These are phyloP conservation scores for Pyrus hybrid DNA, from an alignment of 331 rosid genomes.

Conservation along the genomic window DNA sequence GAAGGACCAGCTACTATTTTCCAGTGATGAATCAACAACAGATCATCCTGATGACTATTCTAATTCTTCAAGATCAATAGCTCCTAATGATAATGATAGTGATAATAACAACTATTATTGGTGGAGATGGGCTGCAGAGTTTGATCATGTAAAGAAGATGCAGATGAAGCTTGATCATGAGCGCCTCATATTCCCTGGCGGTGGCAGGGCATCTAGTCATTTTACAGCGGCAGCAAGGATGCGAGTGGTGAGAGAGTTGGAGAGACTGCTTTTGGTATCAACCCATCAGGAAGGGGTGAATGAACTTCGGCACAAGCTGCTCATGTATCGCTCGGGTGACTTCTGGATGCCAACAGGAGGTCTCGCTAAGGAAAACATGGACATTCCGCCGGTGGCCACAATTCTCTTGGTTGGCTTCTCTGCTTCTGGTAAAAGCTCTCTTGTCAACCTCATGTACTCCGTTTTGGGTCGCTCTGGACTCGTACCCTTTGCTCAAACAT, in stretches of 20 bases:
- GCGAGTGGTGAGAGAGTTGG: slow-evolving; percentile 31
- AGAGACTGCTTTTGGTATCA: slow-evolving; percentile 30
- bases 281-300: slow-evolving; percentile 14
- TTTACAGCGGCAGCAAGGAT: neutral
- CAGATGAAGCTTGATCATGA: neutral
- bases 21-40: neutral
- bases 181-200: neutral
- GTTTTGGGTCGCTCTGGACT: slow-evolving; percentile 43
- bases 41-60: neutral
- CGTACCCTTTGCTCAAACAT: slow-evolving; percentile 29
- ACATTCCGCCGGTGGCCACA: slow-evolving; percentile 28
- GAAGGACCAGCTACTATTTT: neutral
- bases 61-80: neutral
- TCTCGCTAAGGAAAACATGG: slow-evolving; percentile 21
- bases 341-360: slow-evolving; percentile 42
- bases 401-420: slow-evolving; percentile 34
- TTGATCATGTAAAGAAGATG: slow-evolving; percentile 13
- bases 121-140: slow-evolving; percentile 29
- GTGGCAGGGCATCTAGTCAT: neutral
- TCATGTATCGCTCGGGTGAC: slow-evolving; percentile 27
- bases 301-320: slow-evolving; percentile 33
- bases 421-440: slow-evolving; percentile 39
- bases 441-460: slow-evolving; percentile 34
- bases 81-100: neutral
- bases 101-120: slow-evolving; percentile 5